Base-by-base conservation (phyloP, 768 basidiomycete species). In the Russula sp. region DNA sequence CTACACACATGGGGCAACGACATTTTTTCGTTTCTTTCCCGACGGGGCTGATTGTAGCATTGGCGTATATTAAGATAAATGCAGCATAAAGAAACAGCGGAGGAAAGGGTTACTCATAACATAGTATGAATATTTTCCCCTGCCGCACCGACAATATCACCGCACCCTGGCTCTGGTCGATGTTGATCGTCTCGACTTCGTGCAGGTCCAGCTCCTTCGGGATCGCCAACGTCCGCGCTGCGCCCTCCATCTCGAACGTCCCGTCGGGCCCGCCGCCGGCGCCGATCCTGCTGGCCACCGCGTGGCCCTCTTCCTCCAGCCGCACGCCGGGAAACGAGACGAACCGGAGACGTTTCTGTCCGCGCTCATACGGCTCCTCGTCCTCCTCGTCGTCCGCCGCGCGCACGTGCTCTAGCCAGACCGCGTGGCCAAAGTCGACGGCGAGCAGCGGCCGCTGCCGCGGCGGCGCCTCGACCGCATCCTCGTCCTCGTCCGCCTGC, bases 371-470 rank as follows among this genome's bases (percentile, higher is more conserved):
- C 22, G 69, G 51, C 34, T 62, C 69, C 35, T 70, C 71, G 6
- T 66, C 68, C 49, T 71, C 75, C 6, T 71, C 70, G 20, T 73
- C 75, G 6, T 59, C 65, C 42, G 62, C 67, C 74, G 55, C 56
- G 66, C 73, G 76, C 65, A 65, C 69, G 67, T 84, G 83, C 68
- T 89, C 87, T 50, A 94, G 83, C 82, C 90, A 88, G 39, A 90
- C 86, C 18, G 92, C 88, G 68, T 93, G 90, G 45, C 90, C 89
- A 74, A 94, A 95, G 69, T 94, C 84, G 7, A 93, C 86, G 0
- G 87, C 87, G n/a, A 89, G 83, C 14, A 89, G 77, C 25, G 87
- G 87, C 3, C 87, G 77, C 20, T 84, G 83, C 5, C 83, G 76
- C 35, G 66, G 54, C 58, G 42, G 60, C 11, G 51, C 50, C 1